Percentiles rank a stretch among this genome's conserved stretches.
Conservation (phyloP, 441 rosid species). For the Erodium chrysanthum region DNA sequence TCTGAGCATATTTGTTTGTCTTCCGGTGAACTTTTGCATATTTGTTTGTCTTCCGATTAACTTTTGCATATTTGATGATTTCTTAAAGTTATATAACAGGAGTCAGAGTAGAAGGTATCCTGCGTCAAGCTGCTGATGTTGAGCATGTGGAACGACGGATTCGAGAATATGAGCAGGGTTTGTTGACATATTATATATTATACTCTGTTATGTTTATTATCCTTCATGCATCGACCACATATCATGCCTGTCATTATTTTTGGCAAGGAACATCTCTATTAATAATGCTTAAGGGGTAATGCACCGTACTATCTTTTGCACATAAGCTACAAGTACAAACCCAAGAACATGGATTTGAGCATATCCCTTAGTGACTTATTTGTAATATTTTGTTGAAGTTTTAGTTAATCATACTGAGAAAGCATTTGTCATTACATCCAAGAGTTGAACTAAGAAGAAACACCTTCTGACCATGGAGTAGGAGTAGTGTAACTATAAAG, state of each 20-base stretch:
- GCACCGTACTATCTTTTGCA: too few species aligned
- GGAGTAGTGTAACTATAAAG: constrained; percentile 9
- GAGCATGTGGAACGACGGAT: constrained; percentile 89
- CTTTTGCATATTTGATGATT: constrained; percentile 11
- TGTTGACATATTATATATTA: constrained; percentile 19
- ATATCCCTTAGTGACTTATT: background rate
- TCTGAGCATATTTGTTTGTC: background rate
- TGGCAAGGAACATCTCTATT: background rate
- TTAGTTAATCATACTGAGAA: background rate
- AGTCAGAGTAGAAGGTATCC: constrained; percentile 76
- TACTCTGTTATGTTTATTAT: constrained; percentile 4
- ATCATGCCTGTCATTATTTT: constrained; percentile 10
- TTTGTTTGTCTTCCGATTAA: constrained; percentile 19
- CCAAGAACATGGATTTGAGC: too few species aligned
- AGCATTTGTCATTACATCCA: background rate
- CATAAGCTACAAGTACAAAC: background rate
- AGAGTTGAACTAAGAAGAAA: constrained; percentile 1
- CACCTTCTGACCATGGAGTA: background rate
- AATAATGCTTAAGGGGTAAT: too few species aligned
- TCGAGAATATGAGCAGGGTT: constrained; percentile 90
- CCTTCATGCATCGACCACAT: constrained; percentile 3
- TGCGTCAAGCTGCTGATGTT: constrained; percentile 98
- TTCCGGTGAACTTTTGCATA: background rate
- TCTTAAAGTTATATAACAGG: constrained; percentile 42
- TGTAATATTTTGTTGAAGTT: background rate